Conservation (phyloP, 2,329 filamentous ascomycete species). For the Raffaelea albimanens region DNA sequence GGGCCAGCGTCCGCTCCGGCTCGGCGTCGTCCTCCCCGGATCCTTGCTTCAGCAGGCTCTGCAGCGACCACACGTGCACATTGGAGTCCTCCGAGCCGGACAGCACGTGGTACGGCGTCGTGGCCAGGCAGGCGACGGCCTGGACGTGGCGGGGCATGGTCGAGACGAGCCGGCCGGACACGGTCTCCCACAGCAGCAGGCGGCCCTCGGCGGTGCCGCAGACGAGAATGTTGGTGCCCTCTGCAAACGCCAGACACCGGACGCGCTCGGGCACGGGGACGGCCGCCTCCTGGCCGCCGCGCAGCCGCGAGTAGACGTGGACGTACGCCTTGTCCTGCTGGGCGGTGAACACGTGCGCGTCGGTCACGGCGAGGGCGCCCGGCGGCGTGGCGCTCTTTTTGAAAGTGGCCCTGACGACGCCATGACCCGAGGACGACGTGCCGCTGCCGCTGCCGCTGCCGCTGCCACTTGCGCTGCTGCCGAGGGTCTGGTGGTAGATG, state of each 20-base stretch:
- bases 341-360: constrained; percentile 80
- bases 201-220: constrained; percentile 79
- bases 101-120: constrained; percentile 63
- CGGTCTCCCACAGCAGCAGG: constrained; percentile 83
- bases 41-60: constrained; percentile 54
- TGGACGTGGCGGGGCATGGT: constrained; percentile 74
- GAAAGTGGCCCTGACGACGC: constrained; percentile 61
- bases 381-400: constrained; percentile 83
- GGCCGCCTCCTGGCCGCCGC: constrained; percentile 78
- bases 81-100: constrained; percentile 81
- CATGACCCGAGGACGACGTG: neutral
- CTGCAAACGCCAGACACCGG: constrained; percentile 63
- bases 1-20: constrained; percentile 68
- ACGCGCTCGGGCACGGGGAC: constrained; percentile 85
- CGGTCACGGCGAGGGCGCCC: constrained; percentile 71
- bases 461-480: constrained; percentile 66
- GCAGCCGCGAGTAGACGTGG: constrained; percentile 79
- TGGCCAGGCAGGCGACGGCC: constrained; percentile 64
- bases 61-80: constrained; percentile 83
- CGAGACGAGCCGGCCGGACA: constrained; percentile 65
- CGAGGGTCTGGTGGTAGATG: constrained; percentile 76
- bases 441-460: neutral
- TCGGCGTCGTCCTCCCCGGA: constrained; percentile 39
- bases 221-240: constrained; percentile 52
- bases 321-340: constrained; percentile 87